Evolutionary conservation across 495 filamentous ascomycete species (phyloP).

Genomic region (Cudoniella acicularis): DNA sequence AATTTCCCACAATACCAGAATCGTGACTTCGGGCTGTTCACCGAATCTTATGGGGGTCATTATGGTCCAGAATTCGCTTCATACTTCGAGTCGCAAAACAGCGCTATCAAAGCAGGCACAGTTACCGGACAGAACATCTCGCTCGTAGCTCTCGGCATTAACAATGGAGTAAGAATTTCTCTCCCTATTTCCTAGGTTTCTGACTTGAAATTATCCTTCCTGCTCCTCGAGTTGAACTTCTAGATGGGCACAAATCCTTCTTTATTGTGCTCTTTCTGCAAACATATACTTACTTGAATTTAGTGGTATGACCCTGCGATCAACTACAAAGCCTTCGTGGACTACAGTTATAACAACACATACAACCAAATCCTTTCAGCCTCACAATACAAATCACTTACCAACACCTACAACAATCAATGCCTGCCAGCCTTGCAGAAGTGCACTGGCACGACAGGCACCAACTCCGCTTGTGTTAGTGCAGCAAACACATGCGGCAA

Average conservation of each 20-base stretch:
- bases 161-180: too few relatives aligned
- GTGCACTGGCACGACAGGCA: slow-evolving; percentile 31
- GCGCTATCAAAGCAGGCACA: slow-evolving; percentile 34
- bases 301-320: slow-evolving; percentile 47
- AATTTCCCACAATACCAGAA: slow-evolving; percentile 51
- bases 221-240: too few relatives aligned
- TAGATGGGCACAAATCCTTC: too few relatives aligned
- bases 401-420: slow-evolving; percentile 34
- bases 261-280: too few relatives aligned
- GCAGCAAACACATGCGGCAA: slow-evolving; percentile 41
- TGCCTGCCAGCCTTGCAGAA: slow-evolving; percentile 39
- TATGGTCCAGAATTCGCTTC: slow-evolving; percentile 51
- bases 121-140: slow-evolving; percentile 44
- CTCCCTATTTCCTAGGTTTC: too few relatives aligned
- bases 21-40: slow-evolving; percentile 52
- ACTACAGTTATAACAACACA: slow-evolving; percentile 49
- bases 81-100: slow-evolving; percentile 51
- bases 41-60: slow-evolving; percentile 55
- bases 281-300: too few relatives aligned
- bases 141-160: slow-evolving; percentile 53
- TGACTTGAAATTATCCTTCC: too few relatives aligned
- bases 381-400: slow-evolving; percentile 35
- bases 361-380: slow-evolving; percentile 47
- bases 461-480: slow-evolving; percentile 36
- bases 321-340: slow-evolving; percentile 49